These are phyloP conservation scores for Hymenoscyphus scutula DNA, from an alignment of 2,329 filamentous ascomycete species.

Conservation along the genomic window DNA sequence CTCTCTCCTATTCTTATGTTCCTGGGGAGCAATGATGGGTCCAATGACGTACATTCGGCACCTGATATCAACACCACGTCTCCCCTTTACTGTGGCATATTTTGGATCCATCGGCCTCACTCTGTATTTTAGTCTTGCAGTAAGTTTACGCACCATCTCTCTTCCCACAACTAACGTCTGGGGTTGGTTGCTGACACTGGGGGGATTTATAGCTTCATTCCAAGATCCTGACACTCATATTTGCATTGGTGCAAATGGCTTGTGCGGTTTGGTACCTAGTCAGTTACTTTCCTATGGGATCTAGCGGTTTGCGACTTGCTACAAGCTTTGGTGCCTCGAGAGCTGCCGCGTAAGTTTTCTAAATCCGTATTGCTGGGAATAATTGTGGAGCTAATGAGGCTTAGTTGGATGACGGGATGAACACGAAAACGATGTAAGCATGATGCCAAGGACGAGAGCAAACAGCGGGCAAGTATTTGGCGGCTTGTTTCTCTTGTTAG, in stretches of 20 bases:
- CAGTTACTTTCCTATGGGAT: conserved; percentile 98
- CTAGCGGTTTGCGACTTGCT: conserved; percentile 80
- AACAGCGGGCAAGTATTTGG: background rate
- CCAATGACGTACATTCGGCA: conserved; percentile 80
- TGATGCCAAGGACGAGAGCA: background rate
- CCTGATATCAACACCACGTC: conserved; percentile 75
- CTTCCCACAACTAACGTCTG: background rate
- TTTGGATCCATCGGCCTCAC: conserved; percentile 91
- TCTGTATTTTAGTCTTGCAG: conserved; percentile 86
- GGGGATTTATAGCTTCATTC: conserved; percentile 67
- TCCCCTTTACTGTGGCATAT: conserved; percentile 92
- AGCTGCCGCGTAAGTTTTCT: conserved; percentile 56
- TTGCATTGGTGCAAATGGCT: conserved; percentile 78
- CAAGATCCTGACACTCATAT: conserved; percentile 80
- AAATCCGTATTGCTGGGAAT: background rate
- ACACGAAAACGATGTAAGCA: background rate
- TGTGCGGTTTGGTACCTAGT: conserved; percentile 90
- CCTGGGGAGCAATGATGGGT: conserved; percentile 94
- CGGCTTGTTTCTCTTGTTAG: background rate
- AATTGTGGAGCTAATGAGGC: conserved; percentile 7
- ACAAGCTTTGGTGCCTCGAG: conserved; percentile 82
- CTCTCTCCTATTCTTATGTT: conserved; percentile 83
- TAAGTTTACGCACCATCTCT: conserved; percentile 53
- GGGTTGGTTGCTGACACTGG: conserved; percentile 1
- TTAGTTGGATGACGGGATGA: conserved; percentile 15